A percentile compares a stretch with the other conserved stretches of the same genome.
phyloP scores from a whole-genome alignment of 768 basidiomycete species.

The Boletus pseudo-olivaceus region DNA sequence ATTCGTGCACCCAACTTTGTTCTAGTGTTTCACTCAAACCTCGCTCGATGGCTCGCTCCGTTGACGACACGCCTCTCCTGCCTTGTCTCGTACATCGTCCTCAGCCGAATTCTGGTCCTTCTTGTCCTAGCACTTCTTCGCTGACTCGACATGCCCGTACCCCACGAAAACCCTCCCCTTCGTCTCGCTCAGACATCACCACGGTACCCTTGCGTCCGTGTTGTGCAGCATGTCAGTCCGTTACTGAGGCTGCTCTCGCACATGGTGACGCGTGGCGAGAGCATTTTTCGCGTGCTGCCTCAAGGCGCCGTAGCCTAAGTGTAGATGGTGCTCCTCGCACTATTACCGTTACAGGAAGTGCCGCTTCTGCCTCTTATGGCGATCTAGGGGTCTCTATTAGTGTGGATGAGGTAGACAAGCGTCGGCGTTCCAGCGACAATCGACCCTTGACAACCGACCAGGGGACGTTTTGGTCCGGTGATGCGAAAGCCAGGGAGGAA shows the following conservation, averaged over 20 bases:
- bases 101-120: conserved; percentile 15
- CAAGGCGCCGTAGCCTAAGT: conserved; percentile 51
- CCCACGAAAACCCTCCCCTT: conserved; percentile 23
- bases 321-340: conserved; percentile 31
- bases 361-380: conserved; percentile 25
- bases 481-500: background rate
- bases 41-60: conserved; percentile 39
- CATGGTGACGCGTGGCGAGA: conserved; percentile 61
- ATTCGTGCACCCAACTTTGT: background rate
- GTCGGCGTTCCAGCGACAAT: conserved; percentile 44
- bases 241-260: conserved; percentile 53
- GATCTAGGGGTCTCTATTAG: conserved; percentile 37
- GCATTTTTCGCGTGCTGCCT: conserved; percentile 60
- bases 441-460: background rate
- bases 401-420: conserved; percentile 65
- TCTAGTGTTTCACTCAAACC: conserved; percentile 43
- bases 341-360: conserved; percentile 29
- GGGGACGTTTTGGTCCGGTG: background rate
- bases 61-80: conserved; percentile 36
- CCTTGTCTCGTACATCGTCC: conserved; percentile 55
- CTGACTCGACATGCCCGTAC: conserved; percentile 12
- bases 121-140: background rate
- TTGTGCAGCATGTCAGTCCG: conserved; percentile 58
- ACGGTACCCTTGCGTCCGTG: conserved; percentile 73
- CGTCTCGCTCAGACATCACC: conserved; percentile 37